phyloP scores from a whole-genome alignment of 345 rosid species.

The Pugionium dolabratum region DNA sequence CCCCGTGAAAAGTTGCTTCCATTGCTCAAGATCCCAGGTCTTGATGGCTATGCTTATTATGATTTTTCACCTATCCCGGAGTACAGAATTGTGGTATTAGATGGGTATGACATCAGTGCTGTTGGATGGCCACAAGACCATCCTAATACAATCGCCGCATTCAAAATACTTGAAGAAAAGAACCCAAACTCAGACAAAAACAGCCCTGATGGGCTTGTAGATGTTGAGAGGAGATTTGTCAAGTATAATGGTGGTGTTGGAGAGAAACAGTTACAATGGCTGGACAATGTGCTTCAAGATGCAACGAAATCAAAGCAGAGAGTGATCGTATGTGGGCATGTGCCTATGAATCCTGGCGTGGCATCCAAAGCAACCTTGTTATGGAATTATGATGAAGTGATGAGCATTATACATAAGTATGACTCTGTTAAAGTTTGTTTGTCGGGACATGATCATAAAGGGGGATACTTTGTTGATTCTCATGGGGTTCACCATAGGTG shows the following conservation, averaged over 20 bases:
- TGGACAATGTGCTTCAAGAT: conserved; percentile 63
- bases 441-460: conserved; percentile 85
- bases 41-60: conserved; percentile 64
- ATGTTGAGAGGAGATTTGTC: conserved; percentile 73
- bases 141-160: conserved; percentile 67
- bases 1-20: conserved; percentile 75
- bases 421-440: conserved; percentile 79
- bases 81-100: conserved; percentile 71
- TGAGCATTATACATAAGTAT: conserved; percentile 68
- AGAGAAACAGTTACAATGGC: conserved; percentile 73
- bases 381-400: conserved; percentile 86
- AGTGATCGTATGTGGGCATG: conserved; percentile 81
- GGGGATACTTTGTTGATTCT: conserved; percentile 74
- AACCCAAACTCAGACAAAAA: conserved; percentile 84
- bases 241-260: conserved; percentile 95
- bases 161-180: conserved; percentile 59
- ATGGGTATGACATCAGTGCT: conserved; percentile 87
- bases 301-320: conserved; percentile 65
- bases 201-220: conserved; percentile 71
- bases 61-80: conserved; percentile 76
- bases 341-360: conserved; percentile 72
- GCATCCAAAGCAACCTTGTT: conserved; percentile 59
- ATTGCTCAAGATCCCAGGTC: conserved; percentile 58
- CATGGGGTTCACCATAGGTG: conserved; percentile 82
- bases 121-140: conserved; percentile 80